Conservation (phyloP, 768 basidiomycete genomes). For the Brasilioporus rufonigricans region DNA sequence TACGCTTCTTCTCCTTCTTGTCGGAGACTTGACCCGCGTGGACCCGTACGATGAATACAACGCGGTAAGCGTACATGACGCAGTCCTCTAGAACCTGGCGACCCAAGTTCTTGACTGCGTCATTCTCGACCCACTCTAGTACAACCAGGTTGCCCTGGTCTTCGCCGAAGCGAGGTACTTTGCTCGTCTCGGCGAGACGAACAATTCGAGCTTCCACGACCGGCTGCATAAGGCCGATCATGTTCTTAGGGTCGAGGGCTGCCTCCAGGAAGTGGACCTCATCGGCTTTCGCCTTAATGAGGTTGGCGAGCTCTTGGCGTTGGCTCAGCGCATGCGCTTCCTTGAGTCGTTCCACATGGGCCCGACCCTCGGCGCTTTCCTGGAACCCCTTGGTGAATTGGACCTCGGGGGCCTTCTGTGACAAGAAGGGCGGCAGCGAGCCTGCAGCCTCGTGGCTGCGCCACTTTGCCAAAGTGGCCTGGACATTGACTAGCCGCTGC, state of each 20-base stretch:
- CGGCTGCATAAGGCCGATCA: no score
- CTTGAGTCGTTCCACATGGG: no score
- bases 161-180: not conserved
- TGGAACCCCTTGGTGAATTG: not conserved
- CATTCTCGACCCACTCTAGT: not conserved
- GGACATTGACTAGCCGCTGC: not conserved
- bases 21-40: no score
- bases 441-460: not conserved
- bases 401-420: not conserved
- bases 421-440: not conserved
- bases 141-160: not conserved
- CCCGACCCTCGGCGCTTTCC: not conserved
- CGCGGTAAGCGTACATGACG: not conserved
- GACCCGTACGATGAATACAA: not conserved
- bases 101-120: not conserved
- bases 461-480: not conserved
- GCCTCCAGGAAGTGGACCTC: not conserved
- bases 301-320: rapidly evolving
- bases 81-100: not conserved
- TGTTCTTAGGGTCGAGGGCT: not conserved
- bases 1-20: not conserved
- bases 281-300: not conserved
- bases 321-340: not conserved
- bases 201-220: no score
- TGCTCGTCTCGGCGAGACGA: not conserved